phyloP scores from a whole-genome alignment of 345 rosid genomes.

The Draba incana region DNA sequence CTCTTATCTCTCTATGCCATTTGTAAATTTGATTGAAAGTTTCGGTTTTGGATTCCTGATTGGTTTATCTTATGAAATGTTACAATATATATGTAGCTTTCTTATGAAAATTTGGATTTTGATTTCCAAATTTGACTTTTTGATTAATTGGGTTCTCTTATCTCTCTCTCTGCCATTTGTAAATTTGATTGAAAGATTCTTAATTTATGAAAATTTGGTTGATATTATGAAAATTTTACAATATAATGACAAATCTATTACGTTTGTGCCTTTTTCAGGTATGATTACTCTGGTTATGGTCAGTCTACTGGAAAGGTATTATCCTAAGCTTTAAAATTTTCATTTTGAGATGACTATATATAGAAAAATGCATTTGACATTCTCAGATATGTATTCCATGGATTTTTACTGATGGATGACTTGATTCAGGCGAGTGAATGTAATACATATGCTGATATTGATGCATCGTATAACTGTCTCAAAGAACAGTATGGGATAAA shows the following conservation, averaged over 20 bases:
- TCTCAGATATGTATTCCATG: not conserved
- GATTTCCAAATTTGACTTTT: not conserved
- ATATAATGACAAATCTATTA: not conserved
- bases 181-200: conserved; percentile 1
- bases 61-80: no score
- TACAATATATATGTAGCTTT: no score
- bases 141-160: no score
- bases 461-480: conserved; percentile 82
- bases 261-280: conserved; percentile 49
- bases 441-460: conserved; percentile 93
- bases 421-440: conserved; percentile 84
- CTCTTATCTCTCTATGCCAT: not conserved
- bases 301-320: conserved; percentile 95
- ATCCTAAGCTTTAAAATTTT: conserved; percentile 13
- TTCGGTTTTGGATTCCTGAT: no score
- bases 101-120: not conserved
- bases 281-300: conserved; percentile 97
- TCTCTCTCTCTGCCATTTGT: not conserved
- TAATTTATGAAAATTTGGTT: not conserved
- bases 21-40: conserved; percentile 5
- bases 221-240: not conserved
- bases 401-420: conserved; percentile 17
- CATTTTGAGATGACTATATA: not conserved
- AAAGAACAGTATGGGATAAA: conserved; percentile 80
- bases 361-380: not conserved